These are phyloP conservation scores for Meyerozyma carpophila DNA, from an alignment of 1,139 yeast genomes.

Conservation along the genomic window DNA sequence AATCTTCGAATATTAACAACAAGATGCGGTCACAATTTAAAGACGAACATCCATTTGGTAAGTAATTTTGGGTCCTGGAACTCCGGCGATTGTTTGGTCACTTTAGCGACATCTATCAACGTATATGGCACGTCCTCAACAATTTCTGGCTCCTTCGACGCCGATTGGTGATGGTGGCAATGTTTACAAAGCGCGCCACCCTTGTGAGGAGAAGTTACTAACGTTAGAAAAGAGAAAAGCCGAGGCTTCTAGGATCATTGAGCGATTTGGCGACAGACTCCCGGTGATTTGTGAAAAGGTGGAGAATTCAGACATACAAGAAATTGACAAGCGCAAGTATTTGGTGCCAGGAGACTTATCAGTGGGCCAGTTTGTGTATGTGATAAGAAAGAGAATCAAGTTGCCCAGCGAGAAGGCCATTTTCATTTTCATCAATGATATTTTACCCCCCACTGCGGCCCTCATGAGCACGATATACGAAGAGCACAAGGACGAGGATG, in stretches of 20 bases:
- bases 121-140: not conserved
- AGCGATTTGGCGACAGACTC: constrained; percentile 85
- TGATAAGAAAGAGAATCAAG: constrained; percentile 91
- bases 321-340: constrained; percentile 94
- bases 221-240: constrained; percentile 83
- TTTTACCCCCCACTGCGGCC: constrained; percentile 96
- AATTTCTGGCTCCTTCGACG: not conserved
- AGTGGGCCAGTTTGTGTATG: constrained; percentile 97
- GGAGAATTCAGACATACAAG: constrained; percentile 93
- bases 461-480: constrained; percentile 91
- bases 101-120: too few species aligned
- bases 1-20: not conserved
- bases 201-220: constrained; percentile 12
- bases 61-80: constrained; percentile 19
- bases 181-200: not conserved
- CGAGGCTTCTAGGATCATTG: constrained; percentile 87
- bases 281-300: constrained; percentile 98
- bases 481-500: constrained; percentile 96
- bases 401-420: constrained; percentile 97
- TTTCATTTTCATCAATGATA: constrained; percentile 92
- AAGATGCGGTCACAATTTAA: constrained; percentile 85
- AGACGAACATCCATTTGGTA: constrained; percentile 87
- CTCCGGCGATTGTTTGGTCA: too few species aligned
- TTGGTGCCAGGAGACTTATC: constrained; percentile 94
- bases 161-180: not conserved